These are phyloP conservation scores for Dendrocalamus latiflorus DNA, from an alignment of 202 grass and related monocot genomes.

Conservation along the genomic window DNA sequence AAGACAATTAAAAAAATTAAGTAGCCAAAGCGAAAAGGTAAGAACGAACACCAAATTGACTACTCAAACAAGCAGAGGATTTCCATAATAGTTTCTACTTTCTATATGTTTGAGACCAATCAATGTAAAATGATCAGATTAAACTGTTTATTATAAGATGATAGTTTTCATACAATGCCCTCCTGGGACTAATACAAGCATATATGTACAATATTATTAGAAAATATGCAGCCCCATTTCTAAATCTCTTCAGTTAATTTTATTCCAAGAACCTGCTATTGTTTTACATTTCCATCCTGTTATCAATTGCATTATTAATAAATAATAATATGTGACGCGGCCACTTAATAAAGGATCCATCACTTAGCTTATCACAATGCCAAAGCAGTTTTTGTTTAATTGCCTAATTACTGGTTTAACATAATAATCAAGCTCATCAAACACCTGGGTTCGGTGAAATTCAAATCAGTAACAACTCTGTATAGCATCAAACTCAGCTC, in stretches of 20 bases:
- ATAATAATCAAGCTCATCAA: not conserved
- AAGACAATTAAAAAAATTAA: not conserved
- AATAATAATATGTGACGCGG: conserved; percentile 3
- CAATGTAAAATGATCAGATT: not conserved
- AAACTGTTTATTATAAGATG: not conserved
- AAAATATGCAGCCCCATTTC: not conserved
- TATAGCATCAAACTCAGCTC: conserved; percentile 2
- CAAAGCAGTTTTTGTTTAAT: not conserved
- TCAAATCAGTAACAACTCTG: not conserved
- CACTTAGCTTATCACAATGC: not conserved
- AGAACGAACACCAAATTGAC: not conserved
- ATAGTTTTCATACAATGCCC: not conserved
- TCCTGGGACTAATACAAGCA: not conserved
- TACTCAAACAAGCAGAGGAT: not conserved
- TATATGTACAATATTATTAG: not conserved
- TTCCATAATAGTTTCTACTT: not conserved
- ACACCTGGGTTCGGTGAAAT: not conserved
- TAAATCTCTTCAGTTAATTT: not conserved
- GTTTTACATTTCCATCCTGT: not conserved
- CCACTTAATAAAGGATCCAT: not conserved
- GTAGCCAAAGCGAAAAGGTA: not conserved
- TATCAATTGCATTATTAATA: conserved; percentile 8
- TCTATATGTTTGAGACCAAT: not conserved
- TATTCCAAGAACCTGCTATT: not conserved
- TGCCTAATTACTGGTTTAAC: not conserved